Evolutionary conservation across 2,329 filamentous ascomycete species (phyloP), one percentile per base, ranked within the genome.

Genomic region (Fusarium sp.): DNA sequence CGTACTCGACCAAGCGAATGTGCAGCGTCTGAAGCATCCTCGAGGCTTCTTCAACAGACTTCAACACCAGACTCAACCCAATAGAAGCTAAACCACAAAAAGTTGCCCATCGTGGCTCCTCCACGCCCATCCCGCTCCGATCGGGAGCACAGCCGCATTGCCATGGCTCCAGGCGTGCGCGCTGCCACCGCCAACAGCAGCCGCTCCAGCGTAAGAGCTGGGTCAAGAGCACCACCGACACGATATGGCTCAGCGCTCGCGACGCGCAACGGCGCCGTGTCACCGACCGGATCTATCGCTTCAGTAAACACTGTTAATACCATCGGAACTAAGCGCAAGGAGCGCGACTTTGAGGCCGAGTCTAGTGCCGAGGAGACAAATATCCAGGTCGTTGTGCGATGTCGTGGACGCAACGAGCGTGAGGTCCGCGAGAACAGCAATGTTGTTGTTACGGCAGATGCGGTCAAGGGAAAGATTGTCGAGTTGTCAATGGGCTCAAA

Each of bases 371-470:
- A 95, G 76, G 94, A 97, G 82, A 98, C 95, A 12, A 99, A 98
- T 80, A 99, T 99, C 83, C 96, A 97, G 80, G 96, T 99, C 51
- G 95, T 98, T 38, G 97, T 99, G 64, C 89, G 96, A 72, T 99
- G 95, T 84, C 90, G 96, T 75, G 96, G 95, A 10, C 92, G 96
- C 72, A 98, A 93, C 80, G 93, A 97, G 76, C 91, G 95, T 74
- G 96, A 99, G 83, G 91, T 98, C 59, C 89, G 91, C 76, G 96
- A 99, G 82, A 99, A 97, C 82, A 98, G 94, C 80, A 93, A 94
- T 42, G 94, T 98, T 4, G 95, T 98, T 3, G 90, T 99, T 15
- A 91, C 88, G 29, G 95, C 95, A 7, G 93, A 96, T 75, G 94
- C 94, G n/a, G 91, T 94, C 69, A 95, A 93, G 82, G 94, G 95